Conservation (phyloP, 2,329 filamentous ascomycete genomes). For the Dothidotthia symphoricarpi region DNA sequence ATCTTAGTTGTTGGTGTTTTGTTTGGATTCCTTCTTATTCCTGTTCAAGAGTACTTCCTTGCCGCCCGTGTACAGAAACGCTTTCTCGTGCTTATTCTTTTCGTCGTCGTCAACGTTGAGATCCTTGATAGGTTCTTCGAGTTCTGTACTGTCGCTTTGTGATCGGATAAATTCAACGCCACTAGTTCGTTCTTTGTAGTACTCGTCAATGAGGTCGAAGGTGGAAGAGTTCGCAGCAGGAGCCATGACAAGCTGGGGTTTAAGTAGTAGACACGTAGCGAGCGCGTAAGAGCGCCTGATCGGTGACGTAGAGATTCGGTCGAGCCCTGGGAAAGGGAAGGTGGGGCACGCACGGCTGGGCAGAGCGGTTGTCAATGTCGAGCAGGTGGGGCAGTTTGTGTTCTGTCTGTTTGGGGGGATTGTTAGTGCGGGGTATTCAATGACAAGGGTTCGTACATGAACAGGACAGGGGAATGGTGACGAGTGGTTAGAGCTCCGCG, state of each 20-base stretch:
- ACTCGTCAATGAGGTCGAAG: slow-evolving; percentile 8
- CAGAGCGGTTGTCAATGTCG: no score
- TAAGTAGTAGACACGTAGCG: slow-evolving; percentile 20
- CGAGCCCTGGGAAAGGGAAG: no score
- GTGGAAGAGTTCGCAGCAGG: slow-evolving; percentile 5
- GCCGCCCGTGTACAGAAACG: slow-evolving; percentile 11
- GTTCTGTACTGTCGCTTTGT: slow-evolving; percentile 1
- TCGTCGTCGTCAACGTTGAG: slow-evolving; percentile 9
- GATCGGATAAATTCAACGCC: slow-evolving; percentile 1
- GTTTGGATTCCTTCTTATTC: slow-evolving; percentile 4
- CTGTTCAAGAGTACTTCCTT: slow-evolving; percentile 5
- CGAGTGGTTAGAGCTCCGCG: no score
- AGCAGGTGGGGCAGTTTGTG: no score
- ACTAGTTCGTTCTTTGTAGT: slow-evolving; percentile 3
- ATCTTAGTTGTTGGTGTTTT: slow-evolving; percentile 14
- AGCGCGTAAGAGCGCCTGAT: slow-evolving; percentile 13
- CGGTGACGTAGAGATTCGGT: slow-evolving; percentile 21
- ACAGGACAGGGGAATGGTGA: no score
- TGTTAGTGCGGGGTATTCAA: no score
- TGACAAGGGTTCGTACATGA: no score
- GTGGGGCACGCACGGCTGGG: no score
- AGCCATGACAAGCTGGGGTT: slow-evolving; percentile 9
- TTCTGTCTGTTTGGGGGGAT: no score
- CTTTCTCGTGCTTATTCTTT: slow-evolving; percentile 5
- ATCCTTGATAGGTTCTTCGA: slow-evolving; percentile 8